Evolutionary conservation across 768 basidiomycete species (phyloP).

Genomic region (Leccinum subtestaceum): DNA sequence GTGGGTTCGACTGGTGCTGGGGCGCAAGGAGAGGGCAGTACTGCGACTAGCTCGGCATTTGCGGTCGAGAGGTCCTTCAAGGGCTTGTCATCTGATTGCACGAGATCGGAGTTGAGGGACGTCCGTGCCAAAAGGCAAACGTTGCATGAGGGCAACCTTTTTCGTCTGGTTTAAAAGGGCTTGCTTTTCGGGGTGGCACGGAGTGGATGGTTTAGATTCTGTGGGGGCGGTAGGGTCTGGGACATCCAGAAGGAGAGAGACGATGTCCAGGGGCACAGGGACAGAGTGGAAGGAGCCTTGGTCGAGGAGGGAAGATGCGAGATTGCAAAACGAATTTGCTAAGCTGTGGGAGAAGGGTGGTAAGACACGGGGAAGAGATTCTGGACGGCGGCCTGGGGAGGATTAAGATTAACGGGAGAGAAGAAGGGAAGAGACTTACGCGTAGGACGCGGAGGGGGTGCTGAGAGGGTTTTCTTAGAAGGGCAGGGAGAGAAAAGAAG

Average conservation of each 20-base stretch:
- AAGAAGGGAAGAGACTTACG: constrained; percentile 39
- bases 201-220: constrained; percentile 20
- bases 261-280: constrained; percentile 43
- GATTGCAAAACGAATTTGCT: constrained; percentile 71
- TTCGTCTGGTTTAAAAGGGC: constrained; percentile 34
- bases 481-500: constrained; percentile 50
- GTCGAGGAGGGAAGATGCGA: constrained; percentile 69
- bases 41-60: constrained; percentile 72
- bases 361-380: constrained; percentile 68
- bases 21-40: constrained; percentile 60
- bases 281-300: constrained; percentile 56
- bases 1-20: constrained; percentile 31
- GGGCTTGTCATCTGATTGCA: constrained; percentile 36
- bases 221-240: constrained; percentile 16
- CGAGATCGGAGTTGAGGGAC: constrained; percentile 55
- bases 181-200: constrained; percentile 24
- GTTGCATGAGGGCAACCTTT: constrained; percentile 77
- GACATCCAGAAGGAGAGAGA: constrained; percentile 39
- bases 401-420: constrained; percentile 3
- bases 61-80: constrained; percentile 55
- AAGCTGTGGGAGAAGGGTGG: constrained; percentile 57
- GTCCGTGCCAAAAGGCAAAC: constrained; percentile 76
- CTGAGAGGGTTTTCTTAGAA: constrained; percentile 51
- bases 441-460: constrained; percentile 55
- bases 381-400: constrained; percentile 56